A percentile compares a stretch with the other conserved stretches of the same genome.
Evolutionary conservation across 106 monocot species (phyloP).

Genomic region (Allium cepa): DNA sequence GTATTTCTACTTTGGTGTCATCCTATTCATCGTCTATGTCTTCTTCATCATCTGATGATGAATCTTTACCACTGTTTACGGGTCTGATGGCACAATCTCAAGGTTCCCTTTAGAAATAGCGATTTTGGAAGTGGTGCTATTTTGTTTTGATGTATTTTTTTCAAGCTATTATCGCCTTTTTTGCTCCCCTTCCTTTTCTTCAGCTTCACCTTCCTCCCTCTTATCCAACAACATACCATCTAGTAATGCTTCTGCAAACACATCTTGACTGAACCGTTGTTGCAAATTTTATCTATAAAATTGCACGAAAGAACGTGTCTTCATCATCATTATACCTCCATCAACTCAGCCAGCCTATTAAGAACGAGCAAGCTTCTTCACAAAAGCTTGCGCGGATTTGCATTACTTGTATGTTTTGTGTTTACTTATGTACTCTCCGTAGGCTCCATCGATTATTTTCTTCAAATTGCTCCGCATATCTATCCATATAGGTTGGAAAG

Average conservation of each 20-base stretch:
- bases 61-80: slow-evolving; percentile 29
- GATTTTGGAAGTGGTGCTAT: slow-evolving; percentile 3
- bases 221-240: slow-evolving; percentile 18
- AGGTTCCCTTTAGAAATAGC: slow-evolving; percentile 28
- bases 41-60: slow-evolving; percentile 32
- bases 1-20: slow-evolving; percentile 68
- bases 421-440: slow-evolving; percentile 58
- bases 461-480: slow-evolving; percentile 65
- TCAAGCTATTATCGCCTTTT: neutral
- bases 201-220: slow-evolving; percentile 29
- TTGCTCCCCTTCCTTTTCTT: neutral
- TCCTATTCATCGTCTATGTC: slow-evolving; percentile 62
- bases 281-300: slow-evolving; percentile 64
- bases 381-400: slow-evolving; percentile 43
- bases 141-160: neutral
- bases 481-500: too few relatives aligned
- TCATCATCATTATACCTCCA: slow-evolving; percentile 21
- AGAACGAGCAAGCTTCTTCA: slow-evolving; percentile 25
- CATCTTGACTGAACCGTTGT: slow-evolving; percentile 88
- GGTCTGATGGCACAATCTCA: slow-evolving; percentile 81
- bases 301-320: neutral
- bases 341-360: slow-evolving; percentile 27
- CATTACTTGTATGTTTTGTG: slow-evolving; percentile 49
- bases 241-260: slow-evolving; percentile 36
- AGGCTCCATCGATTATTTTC: slow-evolving; percentile 66